phyloP scores from a whole-genome alignment of 768 basidiomycete species.

The Leucocoprinus sp. region DNA sequence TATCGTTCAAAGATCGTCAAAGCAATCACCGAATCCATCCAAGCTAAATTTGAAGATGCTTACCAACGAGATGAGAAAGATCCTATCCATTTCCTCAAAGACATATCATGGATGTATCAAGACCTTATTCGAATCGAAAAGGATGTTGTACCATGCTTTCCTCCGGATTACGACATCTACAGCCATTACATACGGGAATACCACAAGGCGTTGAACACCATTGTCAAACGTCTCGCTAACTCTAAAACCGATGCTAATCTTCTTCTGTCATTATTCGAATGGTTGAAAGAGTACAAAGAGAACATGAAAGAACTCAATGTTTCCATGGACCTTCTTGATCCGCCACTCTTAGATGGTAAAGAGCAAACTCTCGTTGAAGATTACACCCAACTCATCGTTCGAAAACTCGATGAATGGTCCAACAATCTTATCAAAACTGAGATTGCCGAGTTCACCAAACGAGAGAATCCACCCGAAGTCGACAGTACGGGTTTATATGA shows the following conservation, averaged over 20 bases:
- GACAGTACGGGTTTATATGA: conserved; percentile 87
- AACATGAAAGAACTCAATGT: conserved; percentile 93
- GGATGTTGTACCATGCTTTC: conserved; percentile 87
- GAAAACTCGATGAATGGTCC: conserved; percentile 97
- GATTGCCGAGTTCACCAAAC: conserved; percentile 70
- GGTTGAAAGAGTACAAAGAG: conserved; percentile 93
- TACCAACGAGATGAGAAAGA: conserved; percentile 56
- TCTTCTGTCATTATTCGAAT: conserved; percentile 79
- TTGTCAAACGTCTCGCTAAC: conserved; percentile 60
- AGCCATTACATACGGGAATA: conserved; percentile 79
- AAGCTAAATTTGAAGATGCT: conserved; percentile 58
- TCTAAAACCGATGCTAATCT: conserved; percentile 83
- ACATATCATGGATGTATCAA: conserved; percentile 86
- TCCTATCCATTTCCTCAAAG: conserved; percentile 66
- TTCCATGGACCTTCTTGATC: conserved; percentile 72
- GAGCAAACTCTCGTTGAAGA: conserved; percentile 92
- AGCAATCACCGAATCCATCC: conserved; percentile 71
- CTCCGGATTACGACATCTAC: conserved; percentile 86
- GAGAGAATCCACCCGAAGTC: conserved; percentile 81
- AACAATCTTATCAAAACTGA: conserved; percentile 90
- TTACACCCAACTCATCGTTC: conserved; percentile 87
- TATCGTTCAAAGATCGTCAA: conserved; percentile 87
- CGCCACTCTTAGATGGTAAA: conserved; percentile 90
- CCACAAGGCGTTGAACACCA: conserved; percentile 75
- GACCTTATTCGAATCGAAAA: conserved; percentile 90